These are phyloP conservation scores for Termitomyces sp. DNA, from an alignment of 768 basidiomycete genomes.

Conservation along the genomic window DNA sequence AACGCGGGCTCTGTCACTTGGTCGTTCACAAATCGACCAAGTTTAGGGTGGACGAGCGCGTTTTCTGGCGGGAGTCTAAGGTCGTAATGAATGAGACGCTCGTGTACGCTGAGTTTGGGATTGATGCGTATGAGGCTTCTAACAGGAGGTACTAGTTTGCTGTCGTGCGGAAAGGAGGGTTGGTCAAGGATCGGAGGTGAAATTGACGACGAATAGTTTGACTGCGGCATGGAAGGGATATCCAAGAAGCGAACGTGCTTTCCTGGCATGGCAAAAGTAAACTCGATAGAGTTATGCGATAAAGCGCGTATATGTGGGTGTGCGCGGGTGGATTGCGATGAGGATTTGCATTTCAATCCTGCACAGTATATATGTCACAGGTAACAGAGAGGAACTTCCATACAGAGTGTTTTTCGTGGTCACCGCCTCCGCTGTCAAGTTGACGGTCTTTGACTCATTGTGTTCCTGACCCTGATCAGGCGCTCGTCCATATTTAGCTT, in stretches of 20 bases:
- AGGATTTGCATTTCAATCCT: not conserved
- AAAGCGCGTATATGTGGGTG: not conserved
- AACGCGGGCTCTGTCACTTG: conserved; percentile 32
- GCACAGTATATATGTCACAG: conserved; percentile 6
- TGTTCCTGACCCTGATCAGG: conserved; percentile 1
- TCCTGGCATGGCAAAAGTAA: conserved; percentile 21
- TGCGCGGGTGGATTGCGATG: not conserved
- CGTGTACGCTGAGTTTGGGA: conserved; percentile 8
- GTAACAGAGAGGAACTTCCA: conserved; percentile 2
- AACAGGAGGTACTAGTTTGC: conserved; percentile 14
- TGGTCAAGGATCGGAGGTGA: conserved; percentile 15
- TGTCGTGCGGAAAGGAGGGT: conserved; percentile 11
- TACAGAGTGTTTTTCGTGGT: conserved; percentile 7
- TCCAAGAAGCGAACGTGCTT: conserved; percentile 24
- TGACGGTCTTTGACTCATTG: conserved; percentile 13
- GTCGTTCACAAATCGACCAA: conserved; percentile 24
- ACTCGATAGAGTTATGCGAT: not conserved
- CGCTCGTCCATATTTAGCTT: conserved; percentile 5
- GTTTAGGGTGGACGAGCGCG: conserved; percentile 6
- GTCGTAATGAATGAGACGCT: conserved; percentile 9
- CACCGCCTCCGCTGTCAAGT: conserved; percentile 14
- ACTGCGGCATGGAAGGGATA: conserved; percentile 15
- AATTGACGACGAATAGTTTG: conserved; percentile 7
- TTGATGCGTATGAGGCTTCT: conserved; percentile 12
- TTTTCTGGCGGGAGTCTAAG: conserved; percentile 10